Conservation (phyloP, 2,329 filamentous ascomycete genomes). For the Hirsutella rhossiliensis region DNA sequence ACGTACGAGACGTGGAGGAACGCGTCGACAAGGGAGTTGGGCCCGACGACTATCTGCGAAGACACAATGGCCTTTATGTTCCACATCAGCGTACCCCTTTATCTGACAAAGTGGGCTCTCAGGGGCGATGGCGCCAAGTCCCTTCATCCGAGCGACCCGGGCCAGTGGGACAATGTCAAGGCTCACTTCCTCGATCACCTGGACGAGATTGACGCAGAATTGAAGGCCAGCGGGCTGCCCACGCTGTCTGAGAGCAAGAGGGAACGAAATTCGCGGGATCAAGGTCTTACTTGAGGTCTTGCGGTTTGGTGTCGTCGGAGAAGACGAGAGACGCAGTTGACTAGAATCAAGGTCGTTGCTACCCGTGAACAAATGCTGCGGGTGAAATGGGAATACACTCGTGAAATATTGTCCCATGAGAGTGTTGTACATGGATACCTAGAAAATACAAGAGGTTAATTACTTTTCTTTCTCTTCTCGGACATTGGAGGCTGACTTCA, state of each 20-base stretch:
- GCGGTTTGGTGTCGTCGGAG: no score
- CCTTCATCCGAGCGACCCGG: slow-evolving; percentile 7
- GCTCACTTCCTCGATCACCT: slow-evolving; percentile 15
- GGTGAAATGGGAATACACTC: no score
- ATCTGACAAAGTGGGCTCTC: slow-evolving; percentile 13
- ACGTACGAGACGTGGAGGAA: slow-evolving; percentile 17
- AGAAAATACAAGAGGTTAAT: no score
- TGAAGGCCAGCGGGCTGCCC: slow-evolving; percentile 8
- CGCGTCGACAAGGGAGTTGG: slow-evolving; percentile 16
- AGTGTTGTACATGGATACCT: no score
- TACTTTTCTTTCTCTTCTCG: no score
- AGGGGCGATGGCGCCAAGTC: slow-evolving; percentile 8
- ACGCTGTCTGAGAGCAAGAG: neutral
- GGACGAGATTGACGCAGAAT: slow-evolving; percentile 11
- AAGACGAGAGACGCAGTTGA: no score
- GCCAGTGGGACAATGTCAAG: slow-evolving; percentile 12
- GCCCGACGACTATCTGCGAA: slow-evolving; percentile 4
- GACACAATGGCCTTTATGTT: slow-evolving; percentile 36
- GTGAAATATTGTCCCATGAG: no score
- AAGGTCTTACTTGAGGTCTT: no score
- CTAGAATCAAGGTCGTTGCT: no score
- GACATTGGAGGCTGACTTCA: no score
- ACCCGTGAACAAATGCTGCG: no score
- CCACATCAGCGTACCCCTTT: slow-evolving; percentile 11
- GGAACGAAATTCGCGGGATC: no score